phyloP scores from a whole-genome alignment of 2,329 filamentous ascomycete genomes.

The Xylariaceae sp. region DNA sequence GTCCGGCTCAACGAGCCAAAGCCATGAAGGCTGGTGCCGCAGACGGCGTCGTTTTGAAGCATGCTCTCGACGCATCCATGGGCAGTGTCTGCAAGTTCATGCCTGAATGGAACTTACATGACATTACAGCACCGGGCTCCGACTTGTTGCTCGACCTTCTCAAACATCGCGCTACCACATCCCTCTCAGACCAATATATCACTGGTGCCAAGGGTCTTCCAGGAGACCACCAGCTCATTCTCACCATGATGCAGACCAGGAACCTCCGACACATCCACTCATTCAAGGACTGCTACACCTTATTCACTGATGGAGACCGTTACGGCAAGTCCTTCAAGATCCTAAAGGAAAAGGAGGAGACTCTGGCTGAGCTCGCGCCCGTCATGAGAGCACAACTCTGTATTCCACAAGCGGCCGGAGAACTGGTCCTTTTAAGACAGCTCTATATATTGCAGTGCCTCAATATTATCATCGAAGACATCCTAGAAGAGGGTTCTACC shows the following conservation, averaged over 20 bases:
- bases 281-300: conserved; percentile 39
- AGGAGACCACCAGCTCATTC: conserved; percentile 43
- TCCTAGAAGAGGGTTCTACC: conserved; percentile 43
- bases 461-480: conserved; percentile 46
- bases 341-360: conserved; percentile 21
- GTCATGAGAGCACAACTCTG: conserved; percentile 29
- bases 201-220: conserved; percentile 33
- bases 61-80: conserved; percentile 39
- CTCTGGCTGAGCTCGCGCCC: conserved; percentile 27
- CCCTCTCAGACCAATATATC: conserved; percentile 40
- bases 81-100: conserved; percentile 44
- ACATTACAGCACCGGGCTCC: conserved; percentile 41
- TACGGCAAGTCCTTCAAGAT: conserved; percentile 44
- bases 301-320: conserved; percentile 39
- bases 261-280: conserved; percentile 36
- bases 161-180: conserved; percentile 41
- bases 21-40: conserved; percentile 40
- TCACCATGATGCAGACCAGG: conserved; percentile 38
- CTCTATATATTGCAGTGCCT: conserved; percentile 40
- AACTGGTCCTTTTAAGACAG: conserved; percentile 46
- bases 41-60: conserved; percentile 40
- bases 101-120: conserved; percentile 48
- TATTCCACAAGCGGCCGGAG: conserved; percentile 35
- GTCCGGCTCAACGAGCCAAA: conserved; percentile 36
- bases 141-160: conserved; percentile 44